These are phyloP conservation scores for Crithidia bombi DNA, from an alignment of 208 protist genomes.

Conservation along the genomic window DNA sequence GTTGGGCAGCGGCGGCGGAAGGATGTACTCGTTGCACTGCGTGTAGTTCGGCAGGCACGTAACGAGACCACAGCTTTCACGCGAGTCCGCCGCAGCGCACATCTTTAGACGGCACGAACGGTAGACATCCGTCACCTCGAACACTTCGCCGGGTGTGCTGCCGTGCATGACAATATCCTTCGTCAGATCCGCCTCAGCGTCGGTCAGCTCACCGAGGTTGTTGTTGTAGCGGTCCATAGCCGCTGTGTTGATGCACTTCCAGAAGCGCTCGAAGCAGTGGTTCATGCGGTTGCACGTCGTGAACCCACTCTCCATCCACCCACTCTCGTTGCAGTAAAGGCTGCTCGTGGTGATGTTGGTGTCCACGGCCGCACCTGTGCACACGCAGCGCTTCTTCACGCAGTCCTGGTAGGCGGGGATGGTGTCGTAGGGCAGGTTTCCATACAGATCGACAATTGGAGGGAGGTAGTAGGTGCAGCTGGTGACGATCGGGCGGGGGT, in stretches of 20 bases:
- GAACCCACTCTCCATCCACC: constrained; percentile 48
- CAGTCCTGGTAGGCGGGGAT: constrained; percentile 40
- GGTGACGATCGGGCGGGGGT: constrained; percentile 43
- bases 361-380: constrained; percentile 27
- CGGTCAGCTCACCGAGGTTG: background rate
- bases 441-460: constrained; percentile 36
- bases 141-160: constrained; percentile 36
- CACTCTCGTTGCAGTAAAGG: constrained; percentile 44
- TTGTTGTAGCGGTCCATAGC: constrained; percentile 25
- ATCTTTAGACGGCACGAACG: constrained; percentile 40
- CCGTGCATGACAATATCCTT: constrained; percentile 48
- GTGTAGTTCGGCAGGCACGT: constrained; percentile 70
- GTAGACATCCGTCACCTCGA: constrained; percentile 47
- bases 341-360: constrained; percentile 37
- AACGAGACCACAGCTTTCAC: constrained; percentile 61
- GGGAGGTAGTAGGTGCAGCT: constrained; percentile 37
- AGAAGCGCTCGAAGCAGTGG: constrained; percentile 58
- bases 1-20: constrained; percentile 50
- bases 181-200: constrained; percentile 26
- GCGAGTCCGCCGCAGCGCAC: constrained; percentile 48
- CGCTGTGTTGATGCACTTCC: constrained; percentile 43
- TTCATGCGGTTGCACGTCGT: constrained; percentile 51
- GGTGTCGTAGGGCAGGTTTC: constrained; percentile 41
- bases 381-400: constrained; percentile 57
- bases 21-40: constrained; percentile 69